Conservation (phyloP, 1,284 basidiomycete genomes). For the Stereum hirsutum region DNA sequence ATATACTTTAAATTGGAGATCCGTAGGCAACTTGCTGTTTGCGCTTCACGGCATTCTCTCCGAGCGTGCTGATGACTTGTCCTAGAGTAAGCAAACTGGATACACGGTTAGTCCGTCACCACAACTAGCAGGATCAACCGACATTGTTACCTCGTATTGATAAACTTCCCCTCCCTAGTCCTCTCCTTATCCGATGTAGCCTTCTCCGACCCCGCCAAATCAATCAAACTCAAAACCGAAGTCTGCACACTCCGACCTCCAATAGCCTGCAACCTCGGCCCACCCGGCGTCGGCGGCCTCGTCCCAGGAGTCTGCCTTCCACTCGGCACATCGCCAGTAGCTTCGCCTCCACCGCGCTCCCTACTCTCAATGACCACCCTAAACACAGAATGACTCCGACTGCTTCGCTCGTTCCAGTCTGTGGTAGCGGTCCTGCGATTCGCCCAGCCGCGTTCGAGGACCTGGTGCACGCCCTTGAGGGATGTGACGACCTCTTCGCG, state of each 20-base stretch:
- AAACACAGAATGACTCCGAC: conserved; percentile 90
- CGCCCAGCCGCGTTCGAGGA: conserved; percentile 80
- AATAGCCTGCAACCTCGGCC: conserved; percentile 57
- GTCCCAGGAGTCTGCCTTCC: conserved; percentile 48
- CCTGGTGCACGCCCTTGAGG: conserved; percentile 76
- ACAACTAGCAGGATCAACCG: conserved; percentile 5
- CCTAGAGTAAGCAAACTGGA: conserved; percentile 80
- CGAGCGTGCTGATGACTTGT: conserved; percentile 81
- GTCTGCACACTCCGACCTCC: conserved; percentile 73
- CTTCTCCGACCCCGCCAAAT: conserved; percentile 96
- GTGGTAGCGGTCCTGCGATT: conserved; percentile 89
- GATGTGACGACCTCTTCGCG: conserved; percentile 90
- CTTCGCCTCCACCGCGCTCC: conserved; percentile 50
- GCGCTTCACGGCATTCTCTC: conserved; percentile 76
- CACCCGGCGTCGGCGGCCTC: conserved; percentile 56
- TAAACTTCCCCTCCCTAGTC: conserved; percentile 88
- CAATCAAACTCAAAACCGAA: conserved; percentile 81
- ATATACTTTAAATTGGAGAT: not conserved
- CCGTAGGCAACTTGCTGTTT: conserved; percentile 40
- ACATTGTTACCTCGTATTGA: conserved; percentile 65
- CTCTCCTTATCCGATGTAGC: conserved; percentile 91
- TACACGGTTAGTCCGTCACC: not conserved
- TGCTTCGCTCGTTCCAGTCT: conserved; percentile 95
- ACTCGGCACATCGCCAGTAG: conserved; percentile 29
- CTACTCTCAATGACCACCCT: conserved; percentile 80